A percentile compares a stretch with the other conserved stretches of the same genome.
These are phyloP conservation scores for Suhomyces kilbournensis DNA, from an alignment of 805 yeast species.

Conservation along the genomic window DNA sequence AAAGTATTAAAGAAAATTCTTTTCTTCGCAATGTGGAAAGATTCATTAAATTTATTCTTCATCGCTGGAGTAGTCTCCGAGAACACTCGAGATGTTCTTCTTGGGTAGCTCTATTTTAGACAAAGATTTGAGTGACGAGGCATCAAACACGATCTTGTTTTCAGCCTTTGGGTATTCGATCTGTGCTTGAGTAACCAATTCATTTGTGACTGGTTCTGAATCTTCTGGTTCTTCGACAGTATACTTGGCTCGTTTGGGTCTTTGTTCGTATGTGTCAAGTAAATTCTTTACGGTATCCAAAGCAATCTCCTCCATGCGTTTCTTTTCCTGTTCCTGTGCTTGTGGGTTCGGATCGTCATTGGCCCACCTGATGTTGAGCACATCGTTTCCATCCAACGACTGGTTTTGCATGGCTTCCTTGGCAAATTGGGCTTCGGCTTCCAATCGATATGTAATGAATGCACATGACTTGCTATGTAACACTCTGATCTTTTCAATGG, in stretches of 20 bases:
- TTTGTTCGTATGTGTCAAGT: constrained; percentile 31
- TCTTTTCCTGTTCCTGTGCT: constrained; percentile 50
- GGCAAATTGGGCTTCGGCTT: constrained; percentile 86
- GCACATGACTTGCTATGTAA: constrained; percentile 66
- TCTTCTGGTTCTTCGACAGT: constrained; percentile 21
- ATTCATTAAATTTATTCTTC: no score
- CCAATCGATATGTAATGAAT: constrained; percentile 68
- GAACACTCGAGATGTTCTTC: constrained; percentile 5
- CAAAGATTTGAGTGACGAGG: constrained; percentile 7
- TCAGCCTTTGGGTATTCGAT: background rate
- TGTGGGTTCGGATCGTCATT: constrained; percentile 80
- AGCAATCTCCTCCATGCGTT: constrained; percentile 50
- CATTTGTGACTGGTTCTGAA: background rate
- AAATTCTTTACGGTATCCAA: constrained; percentile 50
- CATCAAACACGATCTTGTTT: constrained; percentile 6
- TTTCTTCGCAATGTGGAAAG: no score
- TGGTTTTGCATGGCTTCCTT: constrained; percentile 93
- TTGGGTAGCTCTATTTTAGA: constrained; percentile 4
- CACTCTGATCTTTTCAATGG: constrained; percentile 62
- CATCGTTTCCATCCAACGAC: constrained; percentile 55
- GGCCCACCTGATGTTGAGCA: constrained; percentile 81
- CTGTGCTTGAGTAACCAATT: background rate
- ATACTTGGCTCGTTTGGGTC: constrained; percentile 9
- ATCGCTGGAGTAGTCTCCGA: constrained; percentile 31
- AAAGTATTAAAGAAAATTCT: no score